Conservation (phyloP, 768 basidiomycete genomes). For the Chalciporus pseudorubinellus region DNA sequence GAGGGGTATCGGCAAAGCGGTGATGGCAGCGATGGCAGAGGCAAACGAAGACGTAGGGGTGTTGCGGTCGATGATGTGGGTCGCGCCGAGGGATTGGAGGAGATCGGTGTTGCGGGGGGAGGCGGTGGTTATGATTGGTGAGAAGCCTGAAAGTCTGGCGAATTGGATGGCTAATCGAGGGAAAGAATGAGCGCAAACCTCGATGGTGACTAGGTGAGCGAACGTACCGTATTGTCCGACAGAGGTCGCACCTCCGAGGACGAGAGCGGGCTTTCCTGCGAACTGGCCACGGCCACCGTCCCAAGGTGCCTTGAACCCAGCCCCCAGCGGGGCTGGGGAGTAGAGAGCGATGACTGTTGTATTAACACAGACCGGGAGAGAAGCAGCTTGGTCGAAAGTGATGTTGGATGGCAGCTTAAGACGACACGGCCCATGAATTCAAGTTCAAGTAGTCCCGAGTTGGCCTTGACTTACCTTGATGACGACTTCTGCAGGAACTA, state of each 20-base stretch:
- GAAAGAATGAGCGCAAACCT: conserved; percentile 21
- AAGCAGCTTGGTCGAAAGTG: conserved; percentile 37
- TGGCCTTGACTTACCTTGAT: conserved; percentile 8
- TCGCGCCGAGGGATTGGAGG: conserved; percentile 32
- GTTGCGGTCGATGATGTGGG: conserved; percentile 35
- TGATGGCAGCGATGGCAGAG: too few relatives aligned
- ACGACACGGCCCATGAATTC: too few relatives aligned
- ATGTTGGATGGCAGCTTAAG: conserved; percentile 37
- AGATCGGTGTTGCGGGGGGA: conserved; percentile 32
- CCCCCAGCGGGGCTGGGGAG: conserved; percentile 23
- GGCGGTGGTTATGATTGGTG: too few relatives aligned
- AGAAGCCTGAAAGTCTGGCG: too few relatives aligned
- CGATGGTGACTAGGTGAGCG: too few relatives aligned
- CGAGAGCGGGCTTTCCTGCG: conserved; percentile 33
- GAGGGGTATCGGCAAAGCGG: too few relatives aligned
- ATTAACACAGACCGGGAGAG: conserved; percentile 33
- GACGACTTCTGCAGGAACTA: conserved; percentile 21
- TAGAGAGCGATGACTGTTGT: conserved; percentile 36
- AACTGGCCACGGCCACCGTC: too few relatives aligned
- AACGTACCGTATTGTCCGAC: conserved; percentile 33
- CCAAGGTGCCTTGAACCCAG: too few relatives aligned
- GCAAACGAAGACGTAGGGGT: conserved; percentile 11
- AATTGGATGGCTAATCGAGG: too few relatives aligned
- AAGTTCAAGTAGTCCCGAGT: too few relatives aligned
- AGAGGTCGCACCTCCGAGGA: conserved; percentile 41